Conservation (phyloP, 306 rosid species). For the Dryas drummondii region DNA sequence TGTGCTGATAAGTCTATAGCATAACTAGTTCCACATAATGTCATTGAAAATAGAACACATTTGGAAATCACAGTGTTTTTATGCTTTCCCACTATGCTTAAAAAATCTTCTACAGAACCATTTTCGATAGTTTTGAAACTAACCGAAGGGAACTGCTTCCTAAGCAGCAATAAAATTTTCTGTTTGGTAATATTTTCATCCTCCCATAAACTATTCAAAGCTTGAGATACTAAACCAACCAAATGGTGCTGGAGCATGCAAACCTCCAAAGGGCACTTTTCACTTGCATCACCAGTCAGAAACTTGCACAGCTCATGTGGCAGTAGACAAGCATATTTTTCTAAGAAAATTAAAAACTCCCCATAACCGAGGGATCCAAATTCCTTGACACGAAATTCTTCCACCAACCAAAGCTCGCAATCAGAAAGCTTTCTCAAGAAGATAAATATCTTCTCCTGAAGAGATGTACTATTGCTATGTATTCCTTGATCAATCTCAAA, state of each 20-base stretch:
- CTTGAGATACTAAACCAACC: slow-evolving; percentile 65
- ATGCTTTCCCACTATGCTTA: slow-evolving; percentile 45
- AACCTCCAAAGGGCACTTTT: slow-evolving; percentile 49
- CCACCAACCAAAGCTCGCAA: slow-evolving; percentile 74
- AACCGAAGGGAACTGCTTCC: slow-evolving; percentile 70
- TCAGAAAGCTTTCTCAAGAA: slow-evolving; percentile 58
- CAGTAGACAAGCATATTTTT: slow-evolving; percentile 52
- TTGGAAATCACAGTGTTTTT: slow-evolving; percentile 45
- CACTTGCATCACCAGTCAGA: slow-evolving; percentile 40
- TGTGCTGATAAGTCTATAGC: slow-evolving; percentile 37
- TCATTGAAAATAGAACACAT: slow-evolving; percentile 66
- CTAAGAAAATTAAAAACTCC: slow-evolving; percentile 67
- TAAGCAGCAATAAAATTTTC: slow-evolving; percentile 59
- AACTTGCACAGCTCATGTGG: slow-evolving; percentile 55
- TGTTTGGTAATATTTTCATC: slow-evolving; percentile 47
- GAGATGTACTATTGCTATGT: slow-evolving; percentile 27
- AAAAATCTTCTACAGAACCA: slow-evolving; percentile 56
- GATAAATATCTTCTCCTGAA: slow-evolving; percentile 35
- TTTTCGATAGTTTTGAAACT: slow-evolving; percentile 50
- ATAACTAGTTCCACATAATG: slow-evolving; percentile 46
- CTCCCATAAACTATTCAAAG: slow-evolving; percentile 63
- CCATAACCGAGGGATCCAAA: slow-evolving; percentile 78
- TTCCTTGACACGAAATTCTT: slow-evolving; percentile 64
- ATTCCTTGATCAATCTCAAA: slow-evolving; percentile 50
- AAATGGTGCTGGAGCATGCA: slow-evolving; percentile 67